A percentile compares a stretch with the other conserved stretches of the same genome.
Evolutionary conservation across 2,329 filamentous ascomycete genomes (phyloP).

Genomic region (Rutstroemia sp.): DNA sequence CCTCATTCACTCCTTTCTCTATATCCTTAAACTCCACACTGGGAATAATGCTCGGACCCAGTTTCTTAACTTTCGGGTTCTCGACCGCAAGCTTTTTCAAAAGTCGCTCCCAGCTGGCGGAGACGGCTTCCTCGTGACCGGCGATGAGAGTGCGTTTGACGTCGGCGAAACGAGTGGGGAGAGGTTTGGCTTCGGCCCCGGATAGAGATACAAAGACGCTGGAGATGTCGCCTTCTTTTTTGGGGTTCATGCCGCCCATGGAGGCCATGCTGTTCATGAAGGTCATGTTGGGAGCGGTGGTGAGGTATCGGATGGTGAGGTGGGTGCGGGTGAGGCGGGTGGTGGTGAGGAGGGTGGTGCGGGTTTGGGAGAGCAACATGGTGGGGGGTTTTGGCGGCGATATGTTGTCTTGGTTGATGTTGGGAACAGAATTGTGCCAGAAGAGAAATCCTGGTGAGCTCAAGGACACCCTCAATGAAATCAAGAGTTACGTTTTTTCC

Average conservation of each 20-base stretch:
- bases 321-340: neutral
- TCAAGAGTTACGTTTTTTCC: no score
- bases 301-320: neutral
- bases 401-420: neutral
- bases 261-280: neutral
- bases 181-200: slow-evolving; percentile 33
- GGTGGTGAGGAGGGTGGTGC: neutral
- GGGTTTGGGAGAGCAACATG: neutral
- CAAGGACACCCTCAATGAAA: no score
- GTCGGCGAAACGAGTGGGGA: slow-evolving; percentile 47
- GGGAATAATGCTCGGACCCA: slow-evolving; percentile 43
- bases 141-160: slow-evolving; percentile 45
- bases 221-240: slow-evolving; percentile 49
- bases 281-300: neutral
- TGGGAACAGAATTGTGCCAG: no score
- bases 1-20: neutral
- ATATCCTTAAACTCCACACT: slow-evolving; percentile 1
- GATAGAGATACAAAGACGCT: slow-evolving; percentile 53
- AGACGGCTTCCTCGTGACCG: slow-evolving; percentile 41
- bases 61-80: slow-evolving; percentile 38
- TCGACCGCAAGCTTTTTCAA: slow-evolving; percentile 38
- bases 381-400: neutral
- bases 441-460: no score
- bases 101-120: slow-evolving; percentile 42
- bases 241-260: neutral